Conservation (phyloP, 148 eudicot species). For the Cornus suecica region DNA sequence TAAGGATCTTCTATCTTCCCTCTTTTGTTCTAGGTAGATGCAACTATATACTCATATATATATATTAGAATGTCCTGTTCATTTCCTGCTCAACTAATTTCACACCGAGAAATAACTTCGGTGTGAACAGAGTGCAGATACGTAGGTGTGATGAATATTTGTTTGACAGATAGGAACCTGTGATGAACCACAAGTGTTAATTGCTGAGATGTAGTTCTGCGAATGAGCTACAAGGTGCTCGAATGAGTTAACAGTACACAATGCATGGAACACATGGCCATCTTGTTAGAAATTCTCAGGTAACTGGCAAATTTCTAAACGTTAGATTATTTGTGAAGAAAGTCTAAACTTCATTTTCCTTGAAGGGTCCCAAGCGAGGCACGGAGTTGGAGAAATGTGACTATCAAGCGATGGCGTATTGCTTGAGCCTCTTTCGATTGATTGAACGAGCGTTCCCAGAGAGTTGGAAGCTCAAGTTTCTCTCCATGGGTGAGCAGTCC, state of each 20-base stretch:
- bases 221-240: background rate
- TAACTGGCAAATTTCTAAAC: background rate
- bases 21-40: background rate
- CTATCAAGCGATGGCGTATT: background rate
- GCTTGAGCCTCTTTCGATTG: background rate
- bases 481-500: background rate
- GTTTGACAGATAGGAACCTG: background rate
- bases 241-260: no score
- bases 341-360: background rate
- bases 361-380: background rate
- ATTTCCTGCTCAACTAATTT: background rate
- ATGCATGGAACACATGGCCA: background rate
- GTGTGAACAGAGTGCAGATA: background rate
- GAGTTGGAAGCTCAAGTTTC: background rate
- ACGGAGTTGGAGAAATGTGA: background rate
- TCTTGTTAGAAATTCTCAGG: background rate
- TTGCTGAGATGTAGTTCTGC: no score
- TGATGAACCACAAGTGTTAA: conserved; percentile 1
- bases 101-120: background rate
- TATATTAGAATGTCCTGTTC: background rate
- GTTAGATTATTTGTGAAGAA: no score
- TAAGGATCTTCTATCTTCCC: background rate
- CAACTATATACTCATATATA: background rate
- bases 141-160: background rate
- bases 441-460: background rate